Conservation (phyloP, 2,329 filamentous ascomycete genomes). For the Xylaria sp. region DNA sequence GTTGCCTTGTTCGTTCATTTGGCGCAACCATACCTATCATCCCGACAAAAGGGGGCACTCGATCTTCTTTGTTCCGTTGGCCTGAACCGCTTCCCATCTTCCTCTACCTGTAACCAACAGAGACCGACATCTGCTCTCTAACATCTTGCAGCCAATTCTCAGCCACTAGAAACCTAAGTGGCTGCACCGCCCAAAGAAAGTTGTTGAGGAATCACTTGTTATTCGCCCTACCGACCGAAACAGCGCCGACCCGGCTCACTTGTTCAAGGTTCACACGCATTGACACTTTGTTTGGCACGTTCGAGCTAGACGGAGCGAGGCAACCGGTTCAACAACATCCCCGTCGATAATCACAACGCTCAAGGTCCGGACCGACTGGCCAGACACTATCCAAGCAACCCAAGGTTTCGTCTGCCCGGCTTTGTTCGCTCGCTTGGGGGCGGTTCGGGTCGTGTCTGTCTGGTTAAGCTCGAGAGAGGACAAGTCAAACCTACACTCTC, state of each 20-base stretch:
- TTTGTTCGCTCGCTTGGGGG: background rate
- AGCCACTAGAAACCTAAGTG: slow-evolving; percentile 25
- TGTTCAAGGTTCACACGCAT: slow-evolving; percentile 17
- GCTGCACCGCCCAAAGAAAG: slow-evolving; percentile 19
- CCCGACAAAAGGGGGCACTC: background rate
- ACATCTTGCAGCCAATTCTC: slow-evolving; percentile 2
- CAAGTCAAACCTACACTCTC: slow-evolving; percentile 1
- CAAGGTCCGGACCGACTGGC: background rate
- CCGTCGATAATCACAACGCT: background rate
- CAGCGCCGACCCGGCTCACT: slow-evolving; percentile 10
- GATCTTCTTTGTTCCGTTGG: background rate
- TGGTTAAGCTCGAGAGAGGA: background rate
- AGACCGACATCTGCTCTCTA: background rate
- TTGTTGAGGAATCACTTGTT: slow-evolving; percentile 10
- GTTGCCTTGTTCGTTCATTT: background rate
- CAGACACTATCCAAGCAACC: background rate
- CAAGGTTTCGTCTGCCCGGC: background rate
- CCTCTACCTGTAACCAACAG: background rate
- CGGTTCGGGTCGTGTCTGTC: slow-evolving; percentile 1
- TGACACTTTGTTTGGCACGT: background rate
- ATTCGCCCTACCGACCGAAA: slow-evolving; percentile 25
- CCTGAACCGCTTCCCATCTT: background rate
- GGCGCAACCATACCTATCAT: background rate
- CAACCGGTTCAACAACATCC: background rate
- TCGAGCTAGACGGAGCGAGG: slow-evolving; percentile 7